Conservation (phyloP, 2,329 filamentous ascomycete genomes). For the Alternaria arbusti region DNA sequence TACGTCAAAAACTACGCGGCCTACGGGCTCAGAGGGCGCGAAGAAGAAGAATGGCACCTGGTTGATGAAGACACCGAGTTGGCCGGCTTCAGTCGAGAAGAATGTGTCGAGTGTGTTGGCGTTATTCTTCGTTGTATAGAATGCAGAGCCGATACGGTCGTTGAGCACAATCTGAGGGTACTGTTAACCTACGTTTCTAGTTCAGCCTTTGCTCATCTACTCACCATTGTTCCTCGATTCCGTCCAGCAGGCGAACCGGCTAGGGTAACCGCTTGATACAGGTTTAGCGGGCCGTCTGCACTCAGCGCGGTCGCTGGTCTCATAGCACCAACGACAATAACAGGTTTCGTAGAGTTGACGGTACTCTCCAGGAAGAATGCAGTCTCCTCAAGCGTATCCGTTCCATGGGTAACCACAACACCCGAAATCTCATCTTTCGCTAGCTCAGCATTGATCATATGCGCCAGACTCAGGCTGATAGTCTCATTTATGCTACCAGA, state of each 20-base stretch:
- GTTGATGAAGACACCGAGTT: slow-evolving; percentile 65
- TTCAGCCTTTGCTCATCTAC: fast-evolving
- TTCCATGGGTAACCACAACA: slow-evolving; percentile 69
- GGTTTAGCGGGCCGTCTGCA: slow-evolving; percentile 68
- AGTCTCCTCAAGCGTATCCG: slow-evolving; percentile 69
- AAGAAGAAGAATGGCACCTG: slow-evolving; percentile 67
- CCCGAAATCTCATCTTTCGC: slow-evolving; percentile 52
- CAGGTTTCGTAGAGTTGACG: slow-evolving; percentile 63
- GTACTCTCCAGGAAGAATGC: slow-evolving; percentile 68
- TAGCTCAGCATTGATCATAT: slow-evolving; percentile 58
- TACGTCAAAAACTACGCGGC: slow-evolving; percentile 52
- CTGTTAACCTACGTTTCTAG: neutral
- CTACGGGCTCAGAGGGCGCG: slow-evolving; percentile 54
- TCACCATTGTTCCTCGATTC: slow-evolving; percentile 61
- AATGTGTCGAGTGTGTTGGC: slow-evolving; percentile 70
- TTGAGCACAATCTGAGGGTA: slow-evolving; percentile 59
- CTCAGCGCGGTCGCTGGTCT: slow-evolving; percentile 67
- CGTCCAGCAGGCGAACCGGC: slow-evolving; percentile 56
- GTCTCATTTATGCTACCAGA: slow-evolving; percentile 53
- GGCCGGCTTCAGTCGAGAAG: slow-evolving; percentile 60
- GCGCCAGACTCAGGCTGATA: slow-evolving; percentile 57
- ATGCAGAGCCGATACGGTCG: slow-evolving; percentile 65
- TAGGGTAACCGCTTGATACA: slow-evolving; percentile 65
- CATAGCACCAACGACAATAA: slow-evolving; percentile 68
- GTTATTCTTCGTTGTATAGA: slow-evolving; percentile 67